Evolutionary conservation across 2,329 filamentous ascomycete genomes (phyloP).

Genomic region (Diplodia seriata): DNA sequence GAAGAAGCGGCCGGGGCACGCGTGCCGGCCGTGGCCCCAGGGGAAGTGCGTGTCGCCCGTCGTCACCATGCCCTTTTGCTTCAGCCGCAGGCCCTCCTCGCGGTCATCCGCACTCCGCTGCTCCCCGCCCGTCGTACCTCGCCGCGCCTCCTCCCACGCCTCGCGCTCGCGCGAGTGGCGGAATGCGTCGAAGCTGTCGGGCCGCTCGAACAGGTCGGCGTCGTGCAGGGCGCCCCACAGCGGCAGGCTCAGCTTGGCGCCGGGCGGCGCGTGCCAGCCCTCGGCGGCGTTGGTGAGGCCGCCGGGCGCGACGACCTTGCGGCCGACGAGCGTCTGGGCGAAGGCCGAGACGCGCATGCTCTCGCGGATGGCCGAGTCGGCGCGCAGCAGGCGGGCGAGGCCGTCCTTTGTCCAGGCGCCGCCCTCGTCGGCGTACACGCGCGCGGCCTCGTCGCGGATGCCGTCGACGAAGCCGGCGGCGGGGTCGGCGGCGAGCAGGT

Average conservation of each 20-base stretch:
- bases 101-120: no score
- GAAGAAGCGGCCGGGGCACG: slow-evolving; percentile 38
- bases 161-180: slow-evolving; percentile 41
- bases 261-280: slow-evolving; percentile 38
- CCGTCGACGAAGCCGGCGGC: slow-evolving; percentile 35
- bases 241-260: slow-evolving; percentile 35
- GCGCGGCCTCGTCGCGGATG: slow-evolving; percentile 14
- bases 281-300: slow-evolving; percentile 40
- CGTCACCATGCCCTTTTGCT: slow-evolving; percentile 37
- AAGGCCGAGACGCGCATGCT: slow-evolving; percentile 41
- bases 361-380: slow-evolving; percentile 44
- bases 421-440: background rate
- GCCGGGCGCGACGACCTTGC: slow-evolving; percentile 39
- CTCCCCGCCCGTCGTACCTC: no score
- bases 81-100: slow-evolving; percentile 16
- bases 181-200: slow-evolving; percentile 43
- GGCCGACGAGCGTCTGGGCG: slow-evolving; percentile 35
- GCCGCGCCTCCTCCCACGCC: slow-evolving; percentile 29
- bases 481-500: slow-evolving; percentile 34
- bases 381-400: slow-evolving; percentile 38
- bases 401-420: slow-evolving; percentile 37
- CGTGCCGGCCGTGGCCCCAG: slow-evolving; percentile 43
- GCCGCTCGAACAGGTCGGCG: slow-evolving; percentile 39
- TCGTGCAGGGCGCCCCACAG: slow-evolving; percentile 46
- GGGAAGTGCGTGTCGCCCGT: slow-evolving; percentile 39